phyloP scores from a whole-genome alignment of 306 rosid species.

The Cicer cuneatum region DNA sequence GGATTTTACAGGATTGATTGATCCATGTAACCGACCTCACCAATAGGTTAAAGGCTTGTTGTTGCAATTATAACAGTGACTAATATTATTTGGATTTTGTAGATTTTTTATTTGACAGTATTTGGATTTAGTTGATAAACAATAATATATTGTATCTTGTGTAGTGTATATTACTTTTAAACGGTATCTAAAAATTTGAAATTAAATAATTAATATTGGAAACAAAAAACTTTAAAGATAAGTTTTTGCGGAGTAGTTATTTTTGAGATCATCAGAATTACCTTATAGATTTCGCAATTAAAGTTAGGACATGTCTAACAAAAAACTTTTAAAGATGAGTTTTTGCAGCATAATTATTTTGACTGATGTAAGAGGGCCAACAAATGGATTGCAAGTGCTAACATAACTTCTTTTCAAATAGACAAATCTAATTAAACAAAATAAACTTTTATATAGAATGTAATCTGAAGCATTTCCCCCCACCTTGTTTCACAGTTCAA shows the following conservation, averaged over 20 bases:
- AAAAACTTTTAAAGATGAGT: no score
- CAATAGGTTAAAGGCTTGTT: not conserved
- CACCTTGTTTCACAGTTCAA: not conserved
- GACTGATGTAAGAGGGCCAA: conserved; percentile 16
- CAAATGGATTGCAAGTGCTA: not conserved
- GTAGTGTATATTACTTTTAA: conserved; percentile 7
- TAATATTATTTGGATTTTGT: conserved; percentile 9
- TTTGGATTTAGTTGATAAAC: conserved; percentile 16
- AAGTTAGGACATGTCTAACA: not conserved
- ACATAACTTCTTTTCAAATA: not conserved
- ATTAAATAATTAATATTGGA: not conserved
- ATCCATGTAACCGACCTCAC: not conserved
- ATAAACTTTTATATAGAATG: not conserved
- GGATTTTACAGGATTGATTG: not conserved
- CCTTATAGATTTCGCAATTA: conserved; percentile 4
- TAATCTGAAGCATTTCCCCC: conserved; percentile 8
- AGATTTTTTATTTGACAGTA: not conserved
- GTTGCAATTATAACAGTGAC: conserved; percentile 1
- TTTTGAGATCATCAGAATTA: not conserved
- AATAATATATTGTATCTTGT: not conserved
- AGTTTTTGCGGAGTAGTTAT: not conserved
- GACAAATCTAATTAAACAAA: not conserved
- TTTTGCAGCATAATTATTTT: no score
- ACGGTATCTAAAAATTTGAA: conserved; percentile 23
- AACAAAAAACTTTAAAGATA: not conserved